phyloP scores from a whole-genome alignment of 1,284 basidiomycete genomes.

The Phaffia rhodozyma region DNA sequence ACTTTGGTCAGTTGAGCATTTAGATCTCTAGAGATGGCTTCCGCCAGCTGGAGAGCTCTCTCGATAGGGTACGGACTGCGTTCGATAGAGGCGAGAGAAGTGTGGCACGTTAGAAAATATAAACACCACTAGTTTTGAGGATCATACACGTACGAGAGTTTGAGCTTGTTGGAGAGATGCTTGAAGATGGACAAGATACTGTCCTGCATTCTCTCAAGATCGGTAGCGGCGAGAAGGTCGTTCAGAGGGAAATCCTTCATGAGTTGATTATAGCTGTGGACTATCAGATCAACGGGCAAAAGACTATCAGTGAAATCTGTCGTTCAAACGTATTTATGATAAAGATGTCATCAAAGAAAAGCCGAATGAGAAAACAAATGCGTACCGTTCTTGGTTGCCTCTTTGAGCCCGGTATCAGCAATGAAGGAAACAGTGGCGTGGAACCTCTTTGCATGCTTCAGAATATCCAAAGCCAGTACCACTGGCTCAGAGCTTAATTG shows the following conservation, averaged over 20 bases:
- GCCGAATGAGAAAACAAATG: constrained; percentile 12
- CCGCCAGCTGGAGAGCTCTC: constrained; percentile 86
- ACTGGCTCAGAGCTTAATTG: constrained; percentile 89
- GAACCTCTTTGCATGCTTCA: constrained; percentile 92
- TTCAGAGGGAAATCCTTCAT: constrained; percentile 99
- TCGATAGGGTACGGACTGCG: constrained; percentile 77
- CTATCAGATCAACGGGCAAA: constrained; percentile 35
- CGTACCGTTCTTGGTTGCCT: constrained; percentile 72
- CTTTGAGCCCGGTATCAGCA: constrained; percentile 91
- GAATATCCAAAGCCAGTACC: constrained; percentile 84
- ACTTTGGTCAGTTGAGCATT: constrained; percentile 89
- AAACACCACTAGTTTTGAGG: neutral
- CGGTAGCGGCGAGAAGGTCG: constrained; percentile 88
- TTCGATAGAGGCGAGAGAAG: neutral
- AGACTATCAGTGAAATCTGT: neutral
- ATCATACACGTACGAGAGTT: constrained; percentile 47
- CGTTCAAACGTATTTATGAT: neutral
- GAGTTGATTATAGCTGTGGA: constrained; percentile 92
- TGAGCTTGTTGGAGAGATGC: constrained; percentile 91
- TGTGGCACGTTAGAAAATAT: neutral
- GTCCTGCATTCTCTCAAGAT: constrained; percentile 87
- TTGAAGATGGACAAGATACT: constrained; percentile 75
- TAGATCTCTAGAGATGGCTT: constrained; percentile 95
- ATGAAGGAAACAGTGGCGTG: constrained; percentile 96
- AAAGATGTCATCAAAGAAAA: neutral